Base-by-base conservation (phyloP, 208 protist species). In the Novymonas esmeraldas region DNA sequence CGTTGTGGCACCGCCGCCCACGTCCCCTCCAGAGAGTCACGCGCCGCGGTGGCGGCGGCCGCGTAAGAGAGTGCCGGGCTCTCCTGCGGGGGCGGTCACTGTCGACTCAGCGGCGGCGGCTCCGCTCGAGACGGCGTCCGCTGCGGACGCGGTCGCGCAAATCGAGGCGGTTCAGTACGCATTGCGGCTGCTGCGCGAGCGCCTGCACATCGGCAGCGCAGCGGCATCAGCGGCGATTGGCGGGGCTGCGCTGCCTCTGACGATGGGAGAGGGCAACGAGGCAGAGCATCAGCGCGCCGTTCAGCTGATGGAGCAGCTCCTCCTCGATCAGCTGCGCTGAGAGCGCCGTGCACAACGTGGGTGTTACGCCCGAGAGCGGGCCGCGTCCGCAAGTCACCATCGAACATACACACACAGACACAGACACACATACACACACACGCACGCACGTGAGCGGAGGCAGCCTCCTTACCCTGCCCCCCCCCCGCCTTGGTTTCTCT, bases 131-230 rank as follows among this genome's bases (percentile, higher is more conserved):
- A 0, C 10, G 6, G 36, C 34, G 3, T 59, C 54, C 26, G 54
- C 56, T 20, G 56, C 46, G 2, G 49, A 22, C 1, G 10, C 59
- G 26, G 29, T 31, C 42, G 66, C 67, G 33, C 68, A 74, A 33
- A 67, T 38, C 6, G 50, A 74, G 38, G 60, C 68, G 5, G 50
- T 74, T 46, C 52, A 67, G 44, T 74, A 74, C 45, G 52, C 52
- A n/a, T 36, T 74, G 20, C 68, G 34, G 29, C 48, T 55, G 6
- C 20, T 74, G 10, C 38, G 18, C 1, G 51, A 66, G 68, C 68
- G 45, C 16, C 6, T 64, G 44, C n/a, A 34, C 33, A 28, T 36
- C 33, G 9, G 14, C 45, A 52, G 26, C 29, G 42, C 26, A 50
- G 39, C n/a, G 3, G 14, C 28, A 26, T 24, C 39, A 20, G 39